Evolutionary conservation across 495 filamentous ascomycete species (phyloP).

Genomic region (Penicillium macrosclerotiorum): DNA sequence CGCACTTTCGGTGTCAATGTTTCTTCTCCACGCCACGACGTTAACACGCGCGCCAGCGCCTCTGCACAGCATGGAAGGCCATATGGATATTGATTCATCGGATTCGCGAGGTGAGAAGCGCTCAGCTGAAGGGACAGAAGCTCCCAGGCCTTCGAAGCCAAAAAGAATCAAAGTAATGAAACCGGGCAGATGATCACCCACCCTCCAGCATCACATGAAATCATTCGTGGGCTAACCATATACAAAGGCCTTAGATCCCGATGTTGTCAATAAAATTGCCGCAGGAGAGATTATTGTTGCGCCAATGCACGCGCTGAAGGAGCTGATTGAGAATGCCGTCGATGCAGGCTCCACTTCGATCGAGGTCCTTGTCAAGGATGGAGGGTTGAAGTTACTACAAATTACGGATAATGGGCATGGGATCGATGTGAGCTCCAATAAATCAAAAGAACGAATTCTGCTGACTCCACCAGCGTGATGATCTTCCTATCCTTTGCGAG

Average conservation of each 20-base stretch:
- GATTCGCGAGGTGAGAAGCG: conserved; percentile 62
- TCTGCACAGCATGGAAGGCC: conserved; percentile 36
- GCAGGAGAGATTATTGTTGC: conserved; percentile 99
- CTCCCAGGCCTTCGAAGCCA: conserved; percentile 41
- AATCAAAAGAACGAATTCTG: background rate
- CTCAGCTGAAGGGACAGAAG: conserved; percentile 50
- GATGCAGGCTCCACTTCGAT: conserved; percentile 92
- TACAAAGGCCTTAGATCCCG: conserved; percentile 76
- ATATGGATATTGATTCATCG: conserved; percentile 43
- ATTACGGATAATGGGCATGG: conserved; percentile 98
- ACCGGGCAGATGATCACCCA: background rate
- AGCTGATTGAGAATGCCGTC: conserved; percentile 96
- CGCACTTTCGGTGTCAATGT: conserved; percentile 12
- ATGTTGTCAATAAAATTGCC: conserved; percentile 98
- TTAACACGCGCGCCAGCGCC: conserved; percentile 4
- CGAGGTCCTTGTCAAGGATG: conserved; percentile 92
- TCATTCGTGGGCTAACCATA: background rate
- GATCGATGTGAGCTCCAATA: conserved; percentile 67
- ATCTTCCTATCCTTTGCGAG: conserved; percentile 91
- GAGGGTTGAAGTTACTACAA: conserved; percentile 93
- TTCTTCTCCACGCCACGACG: conserved; percentile 19
- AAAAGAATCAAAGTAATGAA: conserved; percentile 63
- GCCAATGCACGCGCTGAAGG: conserved; percentile 94
- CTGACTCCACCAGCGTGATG: conserved; percentile 63
- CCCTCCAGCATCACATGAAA: background rate